These are phyloP conservation scores for Euphrasia confusa DNA, from an alignment of 257 asterid genomes.

Conservation along the genomic window DNA sequence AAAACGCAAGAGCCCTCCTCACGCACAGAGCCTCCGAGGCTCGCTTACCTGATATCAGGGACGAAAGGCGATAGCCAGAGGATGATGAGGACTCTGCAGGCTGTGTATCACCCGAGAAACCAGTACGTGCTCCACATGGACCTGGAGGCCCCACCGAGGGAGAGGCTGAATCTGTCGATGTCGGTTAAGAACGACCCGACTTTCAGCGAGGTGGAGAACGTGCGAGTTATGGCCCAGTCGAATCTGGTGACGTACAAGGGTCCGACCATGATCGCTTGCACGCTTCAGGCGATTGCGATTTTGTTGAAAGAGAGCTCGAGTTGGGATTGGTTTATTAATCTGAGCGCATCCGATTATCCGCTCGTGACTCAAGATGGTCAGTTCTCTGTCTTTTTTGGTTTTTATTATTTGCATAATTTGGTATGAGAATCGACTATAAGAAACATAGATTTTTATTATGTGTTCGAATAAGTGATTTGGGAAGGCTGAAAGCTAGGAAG, in stretches of 20 bases:
- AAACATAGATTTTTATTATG: too few species aligned
- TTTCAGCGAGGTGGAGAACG: slow-evolving; percentile 78
- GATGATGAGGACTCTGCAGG: slow-evolving; percentile 88
- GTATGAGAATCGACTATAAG: too few species aligned
- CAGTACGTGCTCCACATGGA: slow-evolving; percentile 97
- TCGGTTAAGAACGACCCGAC: slow-evolving; percentile 86
- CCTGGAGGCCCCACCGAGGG: slow-evolving; percentile 93
- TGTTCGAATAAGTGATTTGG: too few species aligned
- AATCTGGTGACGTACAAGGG: slow-evolving; percentile 97
- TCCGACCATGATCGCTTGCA: slow-evolving; percentile 95
- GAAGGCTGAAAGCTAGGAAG: neutral
- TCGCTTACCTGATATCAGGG: slow-evolving; percentile 95
- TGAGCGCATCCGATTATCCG: slow-evolving; percentile 99
- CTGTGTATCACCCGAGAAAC: slow-evolving; percentile 90
- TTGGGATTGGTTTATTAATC: slow-evolving; percentile 99
- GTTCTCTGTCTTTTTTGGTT: slow-evolving; percentile 33
- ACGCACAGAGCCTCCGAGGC: slow-evolving; percentile 64
- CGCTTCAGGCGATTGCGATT: slow-evolving; percentile 89
- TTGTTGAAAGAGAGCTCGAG: slow-evolving; percentile 70
- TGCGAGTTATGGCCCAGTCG: slow-evolving; percentile 92
- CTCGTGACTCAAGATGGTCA: slow-evolving; percentile 95
- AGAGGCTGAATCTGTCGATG: slow-evolving; percentile 81
- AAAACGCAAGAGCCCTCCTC: slow-evolving; percentile 23
- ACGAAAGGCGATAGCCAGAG: slow-evolving; percentile 94
- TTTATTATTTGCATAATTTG: too few species aligned